Evolutionary conservation across 2,329 filamentous ascomycete species (phyloP).

Genomic region (Paraconiothyrium sp.): DNA sequence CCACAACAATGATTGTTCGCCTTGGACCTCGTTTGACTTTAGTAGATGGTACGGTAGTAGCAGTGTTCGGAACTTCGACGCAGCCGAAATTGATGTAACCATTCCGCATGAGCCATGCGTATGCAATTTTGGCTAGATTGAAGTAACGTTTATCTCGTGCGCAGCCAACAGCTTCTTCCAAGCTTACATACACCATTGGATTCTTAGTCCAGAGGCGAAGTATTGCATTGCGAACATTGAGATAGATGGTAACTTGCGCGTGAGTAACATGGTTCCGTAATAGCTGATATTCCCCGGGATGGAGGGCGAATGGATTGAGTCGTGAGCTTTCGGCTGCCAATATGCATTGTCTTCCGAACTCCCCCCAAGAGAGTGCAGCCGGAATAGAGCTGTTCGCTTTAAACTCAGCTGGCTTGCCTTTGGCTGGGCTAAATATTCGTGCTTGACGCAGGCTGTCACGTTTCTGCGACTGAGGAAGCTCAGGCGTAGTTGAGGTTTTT

Average conservation of each 20-base stretch:
- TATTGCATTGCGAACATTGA: slow-evolving; percentile 96
- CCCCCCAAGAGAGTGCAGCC: slow-evolving; percentile 71
- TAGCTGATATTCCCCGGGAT: slow-evolving; percentile 83
- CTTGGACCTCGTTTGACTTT: slow-evolving; percentile 60
- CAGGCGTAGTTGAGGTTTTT: slow-evolving; percentile 45
- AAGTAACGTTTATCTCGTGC: slow-evolving; percentile 89
- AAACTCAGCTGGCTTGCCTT: slow-evolving; percentile 37
- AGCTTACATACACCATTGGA: slow-evolving; percentile 80
- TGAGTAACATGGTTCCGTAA: slow-evolving; percentile 84
- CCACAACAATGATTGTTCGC: slow-evolving; percentile 85
- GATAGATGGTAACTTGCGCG: slow-evolving; percentile 90
- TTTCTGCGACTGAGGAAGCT: slow-evolving; percentile 37
- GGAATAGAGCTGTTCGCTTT: slow-evolving; percentile 84
- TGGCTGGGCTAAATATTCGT: slow-evolving; percentile 29
- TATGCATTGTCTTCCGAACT: slow-evolving; percentile 93
- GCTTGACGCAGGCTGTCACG: slow-evolving; percentile 29
- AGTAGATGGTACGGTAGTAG: slow-evolving; percentile 44
- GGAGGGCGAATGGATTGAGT: slow-evolving; percentile 87
- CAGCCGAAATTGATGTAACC: slow-evolving; percentile 99
- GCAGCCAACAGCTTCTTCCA: slow-evolving; percentile 89
- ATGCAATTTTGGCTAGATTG: slow-evolving; percentile 85
- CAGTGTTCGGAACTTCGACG: slow-evolving; percentile 70
- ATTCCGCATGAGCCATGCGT: slow-evolving; percentile 88
- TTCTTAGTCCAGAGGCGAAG: slow-evolving; percentile 89
- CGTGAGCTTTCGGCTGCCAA: slow-evolving; percentile 88